Evolutionary conservation across 495 filamentous ascomycete genomes (phyloP).

Genomic region (Neurospora intermedia): DNA sequence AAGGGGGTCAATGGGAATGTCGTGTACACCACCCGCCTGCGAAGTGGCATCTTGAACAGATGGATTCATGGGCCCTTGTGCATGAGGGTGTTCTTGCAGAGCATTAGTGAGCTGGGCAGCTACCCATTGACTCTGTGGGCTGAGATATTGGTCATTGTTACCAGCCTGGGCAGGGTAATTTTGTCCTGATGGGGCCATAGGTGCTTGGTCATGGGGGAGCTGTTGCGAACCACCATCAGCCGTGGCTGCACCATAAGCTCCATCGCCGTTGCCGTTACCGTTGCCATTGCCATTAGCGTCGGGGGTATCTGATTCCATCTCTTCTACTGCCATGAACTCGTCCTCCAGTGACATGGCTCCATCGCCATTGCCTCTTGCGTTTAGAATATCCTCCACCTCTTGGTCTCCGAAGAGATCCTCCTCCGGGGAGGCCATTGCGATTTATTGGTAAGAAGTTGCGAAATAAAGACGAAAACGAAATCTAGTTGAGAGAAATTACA

Average conservation of each 20-base stretch:
- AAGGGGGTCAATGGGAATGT: not conserved
- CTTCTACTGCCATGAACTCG: not conserved
- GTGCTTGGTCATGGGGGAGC: not conserved
- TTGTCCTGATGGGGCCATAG: not conserved
- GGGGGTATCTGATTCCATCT: not conserved
- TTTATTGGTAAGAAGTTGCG: not conserved
- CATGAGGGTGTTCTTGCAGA: not conserved
- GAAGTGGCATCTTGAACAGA: not conserved
- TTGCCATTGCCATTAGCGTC: not conserved
- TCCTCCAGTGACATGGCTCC: not conserved
- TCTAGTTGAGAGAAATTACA: not conserved
- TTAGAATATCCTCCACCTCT: not conserved
- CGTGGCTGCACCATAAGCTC: not conserved
- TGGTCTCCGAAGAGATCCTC: not conserved
- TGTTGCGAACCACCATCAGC: not conserved
- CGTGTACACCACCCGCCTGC: not conserved
- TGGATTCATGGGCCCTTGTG: not conserved
- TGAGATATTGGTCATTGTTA: not conserved
- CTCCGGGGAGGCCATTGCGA: not conserved
- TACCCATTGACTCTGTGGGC: not conserved
- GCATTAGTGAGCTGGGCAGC: not conserved
- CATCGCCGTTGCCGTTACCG: not conserved
- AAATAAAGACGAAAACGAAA: not conserved
- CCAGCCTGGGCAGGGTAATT: not conserved
- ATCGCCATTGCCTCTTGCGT: not conserved